A percentile compares a stretch with the other conserved stretches of the same genome.
Evolutionary conservation across 805 yeast species (phyloP).

Genomic region (Zygosaccharomyces siamensis): DNA sequence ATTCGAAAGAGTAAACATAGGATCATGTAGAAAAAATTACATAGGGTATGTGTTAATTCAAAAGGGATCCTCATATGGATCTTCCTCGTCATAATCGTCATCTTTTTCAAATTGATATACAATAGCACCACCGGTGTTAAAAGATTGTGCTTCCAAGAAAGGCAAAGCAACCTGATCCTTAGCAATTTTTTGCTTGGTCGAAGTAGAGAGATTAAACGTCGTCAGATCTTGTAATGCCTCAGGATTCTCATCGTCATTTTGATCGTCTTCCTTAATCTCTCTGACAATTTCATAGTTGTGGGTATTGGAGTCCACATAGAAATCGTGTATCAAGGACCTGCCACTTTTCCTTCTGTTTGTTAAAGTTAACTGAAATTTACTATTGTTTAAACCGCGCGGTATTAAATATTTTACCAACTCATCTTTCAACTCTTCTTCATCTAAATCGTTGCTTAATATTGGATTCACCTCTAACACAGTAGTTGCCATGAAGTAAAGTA

Average conservation of each 20-base stretch:
- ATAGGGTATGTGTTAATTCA: conserved; percentile 27
- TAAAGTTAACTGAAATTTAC: conserved; percentile 45
- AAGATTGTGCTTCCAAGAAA: conserved; percentile 81
- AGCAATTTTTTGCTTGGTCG: conserved; percentile 68
- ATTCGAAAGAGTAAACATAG: neutral
- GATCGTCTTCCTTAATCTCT: conserved; percentile 23
- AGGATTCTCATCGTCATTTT: conserved; percentile 41
- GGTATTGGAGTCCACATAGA: conserved; percentile 44
- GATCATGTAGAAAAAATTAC: neutral
- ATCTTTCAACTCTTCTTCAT: conserved; percentile 46
- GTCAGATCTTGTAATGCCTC: conserved; percentile 66
- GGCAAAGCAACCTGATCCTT: conserved; percentile 86
- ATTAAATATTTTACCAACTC: conserved; percentile 40
- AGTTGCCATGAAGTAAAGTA: conserved; percentile 69
- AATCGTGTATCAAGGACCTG: conserved; percentile 56
- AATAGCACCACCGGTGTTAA: conserved; percentile 84
- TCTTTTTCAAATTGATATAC: conserved; percentile 94
- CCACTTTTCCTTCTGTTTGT: conserved; percentile 82
- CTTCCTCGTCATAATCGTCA: conserved; percentile 97
- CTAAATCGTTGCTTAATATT: conserved; percentile 25
- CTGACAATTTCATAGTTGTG: conserved; percentile 40
- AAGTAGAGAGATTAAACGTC: conserved; percentile 79
- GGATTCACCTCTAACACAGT: conserved; percentile 63
- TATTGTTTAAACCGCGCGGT: conserved; percentile 49
- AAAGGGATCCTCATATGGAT: conserved; percentile 95